Percentiles rank a stretch among this genome's conserved stretches.
phyloP scores from a whole-genome alignment of 495 filamentous ascomycete species.

The Penicillium canescens region DNA sequence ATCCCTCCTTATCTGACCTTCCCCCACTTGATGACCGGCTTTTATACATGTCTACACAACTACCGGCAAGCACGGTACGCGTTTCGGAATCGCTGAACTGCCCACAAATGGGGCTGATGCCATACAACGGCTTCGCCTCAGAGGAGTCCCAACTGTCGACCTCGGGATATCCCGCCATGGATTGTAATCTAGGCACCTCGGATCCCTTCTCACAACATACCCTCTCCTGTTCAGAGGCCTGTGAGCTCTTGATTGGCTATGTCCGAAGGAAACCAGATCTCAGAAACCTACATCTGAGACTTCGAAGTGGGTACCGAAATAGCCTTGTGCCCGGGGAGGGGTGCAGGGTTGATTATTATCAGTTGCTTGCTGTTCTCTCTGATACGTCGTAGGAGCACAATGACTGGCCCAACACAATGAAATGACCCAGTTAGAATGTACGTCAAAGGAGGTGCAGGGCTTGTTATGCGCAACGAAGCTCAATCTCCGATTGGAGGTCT shows the following conservation, averaged over 20 bases:
- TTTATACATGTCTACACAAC: neutral
- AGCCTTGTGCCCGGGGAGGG: constrained; percentile 6
- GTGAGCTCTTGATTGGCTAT: constrained; percentile 3
- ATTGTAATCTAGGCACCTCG: neutral
- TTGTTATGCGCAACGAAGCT: too few relatives aligned
- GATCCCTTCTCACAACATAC: neutral
- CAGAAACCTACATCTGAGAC: neutral
- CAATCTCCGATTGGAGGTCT: too few relatives aligned
- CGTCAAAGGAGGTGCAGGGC: too few relatives aligned
- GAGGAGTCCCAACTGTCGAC: neutral
- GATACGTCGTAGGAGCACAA: neutral
- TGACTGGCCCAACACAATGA: too few relatives aligned
- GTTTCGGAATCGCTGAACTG: neutral
- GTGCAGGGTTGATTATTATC: constrained; percentile 2
- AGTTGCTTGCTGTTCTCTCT: constrained; percentile 5
- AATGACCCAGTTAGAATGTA: too few relatives aligned
- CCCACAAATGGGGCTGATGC: neutral
- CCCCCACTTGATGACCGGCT: neutral
- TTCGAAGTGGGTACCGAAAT: neutral
- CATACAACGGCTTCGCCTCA: neutral
- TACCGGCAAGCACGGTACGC: neutral
- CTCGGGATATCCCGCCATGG: neutral
- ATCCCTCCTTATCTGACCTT: neutral
- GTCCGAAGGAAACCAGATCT: constrained; percentile 5
- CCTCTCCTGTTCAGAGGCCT: constrained; percentile 6